These are phyloP conservation scores for Thielaviopsis populi DNA, from an alignment of 2,329 filamentous ascomycete species.

Conservation along the genomic window DNA sequence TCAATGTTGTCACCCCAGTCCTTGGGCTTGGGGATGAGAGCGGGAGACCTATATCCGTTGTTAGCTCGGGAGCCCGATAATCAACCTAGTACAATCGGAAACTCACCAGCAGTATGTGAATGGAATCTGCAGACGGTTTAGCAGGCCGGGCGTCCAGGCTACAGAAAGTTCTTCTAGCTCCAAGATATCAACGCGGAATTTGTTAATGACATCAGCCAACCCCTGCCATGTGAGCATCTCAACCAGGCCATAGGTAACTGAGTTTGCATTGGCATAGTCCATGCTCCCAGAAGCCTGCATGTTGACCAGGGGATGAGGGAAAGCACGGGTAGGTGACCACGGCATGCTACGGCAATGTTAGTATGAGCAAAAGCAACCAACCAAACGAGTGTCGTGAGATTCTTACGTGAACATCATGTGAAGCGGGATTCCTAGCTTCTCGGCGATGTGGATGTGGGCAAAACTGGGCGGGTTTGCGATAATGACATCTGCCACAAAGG, in stretches of 20 bases:
- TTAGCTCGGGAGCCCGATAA: background rate
- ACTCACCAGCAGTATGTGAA: slow-evolving; percentile 74
- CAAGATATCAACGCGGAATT: slow-evolving; percentile 60
- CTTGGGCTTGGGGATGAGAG: slow-evolving; percentile 60
- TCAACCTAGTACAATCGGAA: background rate
- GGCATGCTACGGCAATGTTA: slow-evolving; percentile 63
- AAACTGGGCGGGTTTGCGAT: slow-evolving; percentile 68
- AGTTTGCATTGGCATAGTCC: slow-evolving; percentile 64
- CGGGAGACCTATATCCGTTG: slow-evolving; percentile 38
- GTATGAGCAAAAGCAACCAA: background rate
- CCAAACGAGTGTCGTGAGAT: background rate
- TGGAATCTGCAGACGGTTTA: slow-evolving; percentile 60
- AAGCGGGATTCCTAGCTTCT: slow-evolving; percentile 58
- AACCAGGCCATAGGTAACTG: slow-evolving; percentile 67
- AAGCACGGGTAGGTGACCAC: slow-evolving; percentile 72
- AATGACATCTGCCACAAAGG: slow-evolving; percentile 72
- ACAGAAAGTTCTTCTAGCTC: slow-evolving; percentile 64
- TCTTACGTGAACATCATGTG: slow-evolving; percentile 83
- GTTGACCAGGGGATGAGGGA: slow-evolving; percentile 75
- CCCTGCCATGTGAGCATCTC: slow-evolving; percentile 93
- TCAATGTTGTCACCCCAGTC: slow-evolving; percentile 62
- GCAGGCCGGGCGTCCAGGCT: slow-evolving; percentile 68
- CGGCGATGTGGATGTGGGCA: slow-evolving; percentile 59
- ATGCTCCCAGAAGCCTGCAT: slow-evolving; percentile 56
- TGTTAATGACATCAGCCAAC: slow-evolving; percentile 78